phyloP scores from a whole-genome alignment of 495 filamentous ascomycete genomes.

The Gamarada debralockiae region DNA sequence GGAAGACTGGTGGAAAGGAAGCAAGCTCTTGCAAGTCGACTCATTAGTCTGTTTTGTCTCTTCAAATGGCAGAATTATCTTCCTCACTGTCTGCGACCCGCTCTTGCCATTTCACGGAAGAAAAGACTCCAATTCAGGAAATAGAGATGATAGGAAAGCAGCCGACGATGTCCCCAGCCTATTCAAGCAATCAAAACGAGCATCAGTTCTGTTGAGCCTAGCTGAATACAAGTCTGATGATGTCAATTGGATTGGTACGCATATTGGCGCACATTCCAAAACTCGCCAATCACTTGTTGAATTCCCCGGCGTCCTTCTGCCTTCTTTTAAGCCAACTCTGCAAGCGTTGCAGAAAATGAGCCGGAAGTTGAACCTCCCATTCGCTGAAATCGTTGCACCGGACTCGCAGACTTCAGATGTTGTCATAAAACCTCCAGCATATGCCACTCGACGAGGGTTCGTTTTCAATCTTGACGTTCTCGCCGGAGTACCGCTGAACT shows the following conservation, averaged over 20 bases:
- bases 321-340: conserved; percentile 65
- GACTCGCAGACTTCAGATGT: conserved; percentile 8
- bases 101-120: conserved; percentile 8
- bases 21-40: conserved; percentile 51
- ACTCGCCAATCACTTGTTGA: conserved; percentile 52
- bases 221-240: conserved; percentile 27
- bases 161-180: conserved; percentile 23
- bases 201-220: conserved; percentile 23
- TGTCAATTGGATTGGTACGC: conserved; percentile 23
- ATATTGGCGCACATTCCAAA: conserved; percentile 12
- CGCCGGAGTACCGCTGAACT: conserved; percentile 29
- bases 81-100: conserved; percentile 40
- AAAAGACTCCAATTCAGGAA: conserved; percentile 17
- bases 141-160: conserved; percentile 14
- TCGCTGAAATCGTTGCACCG: conserved; percentile 55
- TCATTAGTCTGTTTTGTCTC: conserved; percentile 57
- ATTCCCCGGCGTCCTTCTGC: conserved; percentile 65
- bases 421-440: conserved; percentile 46
- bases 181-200: conserved; percentile 24
- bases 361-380: conserved; percentile 47
- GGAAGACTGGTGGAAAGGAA: conserved; percentile 57
- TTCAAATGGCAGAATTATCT: conserved; percentile 41
- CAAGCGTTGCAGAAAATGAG: conserved; percentile 59
- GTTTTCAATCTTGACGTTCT: conserved; percentile 49
- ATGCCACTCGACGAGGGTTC: conserved; percentile 47